Conservation (phyloP, 1,284 basidiomycete genomes). For the Phaffia rhodozyma region DNA sequence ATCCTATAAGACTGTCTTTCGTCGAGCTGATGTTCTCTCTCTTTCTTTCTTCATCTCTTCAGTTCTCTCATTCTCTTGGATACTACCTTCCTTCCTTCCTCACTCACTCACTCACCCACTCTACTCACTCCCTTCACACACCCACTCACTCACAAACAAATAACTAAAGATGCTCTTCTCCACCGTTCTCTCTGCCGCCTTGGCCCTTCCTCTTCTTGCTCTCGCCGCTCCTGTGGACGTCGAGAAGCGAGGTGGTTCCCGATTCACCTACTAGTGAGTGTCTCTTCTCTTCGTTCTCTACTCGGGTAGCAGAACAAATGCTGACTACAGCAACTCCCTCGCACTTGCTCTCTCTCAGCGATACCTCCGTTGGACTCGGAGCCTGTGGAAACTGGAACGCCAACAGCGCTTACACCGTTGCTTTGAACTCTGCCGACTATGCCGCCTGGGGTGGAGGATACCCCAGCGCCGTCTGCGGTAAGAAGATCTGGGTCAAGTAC, state of each 20-base stretch:
- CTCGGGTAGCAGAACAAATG: neutral
- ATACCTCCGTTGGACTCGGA: conserved; percentile 5
- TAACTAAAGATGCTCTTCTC: neutral
- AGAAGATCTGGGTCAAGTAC: neutral
- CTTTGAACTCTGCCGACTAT: conserved; percentile 4
- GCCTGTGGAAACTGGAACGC: conserved; percentile 4
- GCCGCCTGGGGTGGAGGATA: neutral
- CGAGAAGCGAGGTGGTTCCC: neutral
- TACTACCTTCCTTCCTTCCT: neutral
- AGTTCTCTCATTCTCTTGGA: neutral
- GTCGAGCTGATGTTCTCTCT: neutral
- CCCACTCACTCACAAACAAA: neutral
- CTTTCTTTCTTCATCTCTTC: neutral
- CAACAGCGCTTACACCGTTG: neutral
- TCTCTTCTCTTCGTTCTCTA: neutral
- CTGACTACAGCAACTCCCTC: neutral
- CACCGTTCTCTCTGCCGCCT: neutral
- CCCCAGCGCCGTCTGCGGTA: neutral
- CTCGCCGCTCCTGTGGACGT: neutral
- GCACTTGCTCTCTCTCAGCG: neutral
- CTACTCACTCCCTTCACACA: neutral
- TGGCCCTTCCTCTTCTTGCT: conserved; percentile 1
- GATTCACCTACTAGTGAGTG: neutral
- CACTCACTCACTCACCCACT: neutral
- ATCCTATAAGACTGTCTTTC: neutral